phyloP scores from a whole-genome alignment of 106 monocot genomes.

The Dendrobium huoshanense region DNA sequence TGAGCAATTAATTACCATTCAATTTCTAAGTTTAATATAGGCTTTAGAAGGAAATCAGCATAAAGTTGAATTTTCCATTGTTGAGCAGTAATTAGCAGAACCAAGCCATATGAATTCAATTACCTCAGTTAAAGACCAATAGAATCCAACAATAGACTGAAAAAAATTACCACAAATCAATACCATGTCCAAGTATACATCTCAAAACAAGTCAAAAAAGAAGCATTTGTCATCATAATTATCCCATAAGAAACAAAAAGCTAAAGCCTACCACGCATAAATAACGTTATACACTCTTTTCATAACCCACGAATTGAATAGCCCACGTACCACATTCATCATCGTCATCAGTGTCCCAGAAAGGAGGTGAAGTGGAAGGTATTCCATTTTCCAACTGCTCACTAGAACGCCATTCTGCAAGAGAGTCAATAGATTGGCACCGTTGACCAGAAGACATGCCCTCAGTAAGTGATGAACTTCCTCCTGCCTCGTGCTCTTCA shows the following conservation, averaged over 20 bases:
- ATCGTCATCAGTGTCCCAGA: conserved; percentile 23
- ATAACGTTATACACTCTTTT: neutral
- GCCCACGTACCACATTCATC: conserved; percentile 11
- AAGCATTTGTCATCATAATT: neutral
- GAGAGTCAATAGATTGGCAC: conserved; percentile 21
- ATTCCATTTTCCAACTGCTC: conserved; percentile 26
- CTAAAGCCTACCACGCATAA: too few species aligned
- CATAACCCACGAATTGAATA: neutral
- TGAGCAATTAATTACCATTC: neutral
- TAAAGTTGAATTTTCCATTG: neutral
- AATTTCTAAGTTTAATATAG: neutral
- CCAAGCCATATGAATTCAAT: neutral
- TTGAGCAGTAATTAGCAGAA: neutral
- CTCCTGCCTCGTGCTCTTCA: neutral
- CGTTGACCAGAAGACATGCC: conserved; percentile 8
- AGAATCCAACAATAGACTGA: too few species aligned
- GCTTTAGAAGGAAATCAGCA: neutral
- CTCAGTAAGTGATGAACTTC: neutral
- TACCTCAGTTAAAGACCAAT: too few species aligned
- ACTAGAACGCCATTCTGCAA: conserved; percentile 20
- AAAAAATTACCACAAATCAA: neutral
- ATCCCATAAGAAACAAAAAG: neutral
- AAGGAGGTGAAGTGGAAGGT: conserved; percentile 24
- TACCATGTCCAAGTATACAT: neutral
- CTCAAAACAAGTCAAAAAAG: neutral